Evolutionary conservation across 768 basidiomycete genomes (phyloP).

Genomic region (Heimioporus sp.): DNA sequence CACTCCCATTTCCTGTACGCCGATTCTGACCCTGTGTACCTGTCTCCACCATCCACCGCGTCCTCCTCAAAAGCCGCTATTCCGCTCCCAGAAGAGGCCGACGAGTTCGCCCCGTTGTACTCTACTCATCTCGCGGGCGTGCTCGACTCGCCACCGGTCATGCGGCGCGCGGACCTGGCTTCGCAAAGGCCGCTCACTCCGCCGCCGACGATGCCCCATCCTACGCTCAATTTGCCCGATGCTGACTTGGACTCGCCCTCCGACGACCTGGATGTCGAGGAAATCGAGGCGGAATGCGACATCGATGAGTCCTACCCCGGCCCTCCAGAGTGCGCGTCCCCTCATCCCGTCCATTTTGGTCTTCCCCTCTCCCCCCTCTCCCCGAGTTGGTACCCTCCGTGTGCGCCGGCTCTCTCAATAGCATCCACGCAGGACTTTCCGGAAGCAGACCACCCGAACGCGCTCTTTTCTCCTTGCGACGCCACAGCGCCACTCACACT

Average conservation of each 20-base stretch:
- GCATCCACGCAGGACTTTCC: slow-evolving; percentile 16
- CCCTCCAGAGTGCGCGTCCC: slow-evolving; percentile 13
- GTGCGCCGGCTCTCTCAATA: slow-evolving; percentile 11
- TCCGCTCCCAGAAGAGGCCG: slow-evolving; percentile 25
- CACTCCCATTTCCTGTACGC: slow-evolving; percentile 13
- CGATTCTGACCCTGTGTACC: slow-evolving; percentile 23
- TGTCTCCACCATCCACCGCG: slow-evolving; percentile 28
- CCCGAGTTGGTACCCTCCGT: slow-evolving; percentile 29
- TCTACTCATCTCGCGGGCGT: slow-evolving; percentile 29
- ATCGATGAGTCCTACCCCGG: slow-evolving; percentile 18
- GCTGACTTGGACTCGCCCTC: slow-evolving; percentile 22
- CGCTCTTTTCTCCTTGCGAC: slow-evolving; percentile 17
- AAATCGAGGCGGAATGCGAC: slow-evolving; percentile 17
- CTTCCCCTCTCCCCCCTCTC: slow-evolving; percentile 35
- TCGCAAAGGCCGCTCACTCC: slow-evolving; percentile 39
- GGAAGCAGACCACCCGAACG: slow-evolving; percentile 13
- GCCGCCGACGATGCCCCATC: slow-evolving; percentile 41
- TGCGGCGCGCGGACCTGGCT: slow-evolving; percentile 29
- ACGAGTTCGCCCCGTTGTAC: slow-evolving; percentile 17
- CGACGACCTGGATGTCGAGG: slow-evolving; percentile 13
- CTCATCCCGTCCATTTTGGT: slow-evolving; percentile 10
- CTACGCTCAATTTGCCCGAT: slow-evolving; percentile 37
- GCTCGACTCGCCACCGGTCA: slow-evolving; percentile 35
- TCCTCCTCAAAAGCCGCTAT: slow-evolving; percentile 25
- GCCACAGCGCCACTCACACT: slow-evolving; percentile 10